These are phyloP conservation scores for Isatis lusitanica DNA, from an alignment of 441 rosid species.

Conservation along the genomic window DNA sequence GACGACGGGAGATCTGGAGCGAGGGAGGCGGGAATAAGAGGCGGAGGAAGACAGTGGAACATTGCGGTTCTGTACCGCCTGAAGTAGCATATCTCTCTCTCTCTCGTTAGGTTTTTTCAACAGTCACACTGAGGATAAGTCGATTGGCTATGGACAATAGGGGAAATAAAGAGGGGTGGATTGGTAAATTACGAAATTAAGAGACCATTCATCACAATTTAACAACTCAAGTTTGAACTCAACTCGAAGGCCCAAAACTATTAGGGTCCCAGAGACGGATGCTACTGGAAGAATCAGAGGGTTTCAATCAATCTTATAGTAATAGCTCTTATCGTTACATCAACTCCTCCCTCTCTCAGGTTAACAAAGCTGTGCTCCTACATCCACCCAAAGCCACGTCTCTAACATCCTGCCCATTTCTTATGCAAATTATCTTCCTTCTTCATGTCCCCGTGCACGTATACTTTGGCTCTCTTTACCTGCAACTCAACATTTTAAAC, in stretches of 20 bases:
- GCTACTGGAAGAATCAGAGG: neutral
- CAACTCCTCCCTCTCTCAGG: neutral
- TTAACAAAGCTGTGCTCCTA: neutral
- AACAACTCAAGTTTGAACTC: neutral
- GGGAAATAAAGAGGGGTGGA: neutral
- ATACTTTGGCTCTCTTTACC: conserved; percentile 58
- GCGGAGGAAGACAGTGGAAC: conserved; percentile 48
- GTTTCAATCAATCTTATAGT: neutral
- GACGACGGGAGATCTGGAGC: conserved; percentile 28
- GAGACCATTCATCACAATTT: too few species aligned
- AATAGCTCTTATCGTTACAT: neutral
- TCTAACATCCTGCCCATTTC: conserved; percentile 55
- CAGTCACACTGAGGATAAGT: conserved; percentile 25
- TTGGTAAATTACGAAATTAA: neutral
- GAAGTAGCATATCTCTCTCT: conserved; percentile 28
- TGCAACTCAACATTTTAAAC: conserved; percentile 38
- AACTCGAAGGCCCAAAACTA: neutral
- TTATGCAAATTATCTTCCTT: conserved; percentile 35
- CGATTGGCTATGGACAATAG: neutral
- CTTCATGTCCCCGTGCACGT: conserved; percentile 45
- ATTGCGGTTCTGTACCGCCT: conserved; percentile 46
- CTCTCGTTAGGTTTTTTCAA: conserved; percentile 19
- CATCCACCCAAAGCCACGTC: neutral
- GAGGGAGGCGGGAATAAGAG: conserved; percentile 43
- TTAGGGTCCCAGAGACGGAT: neutral